phyloP scores from a whole-genome alignment of 1,284 basidiomycete genomes.

The Kwoniella shivajii region DNA sequence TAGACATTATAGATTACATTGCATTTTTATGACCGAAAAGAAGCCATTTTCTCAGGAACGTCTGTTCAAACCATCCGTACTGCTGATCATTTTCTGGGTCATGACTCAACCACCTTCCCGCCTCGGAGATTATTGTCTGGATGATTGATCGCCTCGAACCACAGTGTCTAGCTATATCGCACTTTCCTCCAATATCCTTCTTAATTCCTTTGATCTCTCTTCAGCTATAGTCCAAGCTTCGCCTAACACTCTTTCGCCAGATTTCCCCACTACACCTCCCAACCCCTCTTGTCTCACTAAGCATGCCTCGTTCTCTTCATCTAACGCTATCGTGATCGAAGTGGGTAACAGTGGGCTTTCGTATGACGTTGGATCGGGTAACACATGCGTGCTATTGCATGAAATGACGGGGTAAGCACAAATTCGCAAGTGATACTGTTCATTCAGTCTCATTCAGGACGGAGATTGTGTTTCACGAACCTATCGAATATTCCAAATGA shows the following conservation, averaged over 20 bases:
- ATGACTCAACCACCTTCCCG: no score
- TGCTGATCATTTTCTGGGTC: no score
- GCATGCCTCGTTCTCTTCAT: constrained; percentile 60
- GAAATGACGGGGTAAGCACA: not conserved
- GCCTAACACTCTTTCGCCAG: constrained; percentile 37
- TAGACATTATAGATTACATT: no score
- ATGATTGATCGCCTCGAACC: no score
- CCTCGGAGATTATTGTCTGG: no score
- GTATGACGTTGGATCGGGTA: constrained; percentile 84
- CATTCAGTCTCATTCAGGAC: not conserved
- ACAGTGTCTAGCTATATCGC: no score
- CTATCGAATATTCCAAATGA: constrained; percentile 82
- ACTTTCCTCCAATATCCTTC: constrained; percentile 26
- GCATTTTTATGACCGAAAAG: no score
- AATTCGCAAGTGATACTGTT: not conserved
- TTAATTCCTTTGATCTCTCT: constrained; percentile 36
- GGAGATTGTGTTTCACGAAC: constrained; percentile 56
- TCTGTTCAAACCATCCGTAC: no score
- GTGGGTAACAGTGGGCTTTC: constrained; percentile 82
- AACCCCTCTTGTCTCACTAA: constrained; percentile 60
- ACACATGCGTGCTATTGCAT: constrained; percentile 59
- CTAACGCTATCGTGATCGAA: constrained; percentile 66
- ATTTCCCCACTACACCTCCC: constrained; percentile 58
- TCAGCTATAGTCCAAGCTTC: constrained; percentile 45
- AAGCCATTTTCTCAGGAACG: no score